phyloP scores from a whole-genome alignment of 306 rosid genomes.

The Vigna trinervia region DNA sequence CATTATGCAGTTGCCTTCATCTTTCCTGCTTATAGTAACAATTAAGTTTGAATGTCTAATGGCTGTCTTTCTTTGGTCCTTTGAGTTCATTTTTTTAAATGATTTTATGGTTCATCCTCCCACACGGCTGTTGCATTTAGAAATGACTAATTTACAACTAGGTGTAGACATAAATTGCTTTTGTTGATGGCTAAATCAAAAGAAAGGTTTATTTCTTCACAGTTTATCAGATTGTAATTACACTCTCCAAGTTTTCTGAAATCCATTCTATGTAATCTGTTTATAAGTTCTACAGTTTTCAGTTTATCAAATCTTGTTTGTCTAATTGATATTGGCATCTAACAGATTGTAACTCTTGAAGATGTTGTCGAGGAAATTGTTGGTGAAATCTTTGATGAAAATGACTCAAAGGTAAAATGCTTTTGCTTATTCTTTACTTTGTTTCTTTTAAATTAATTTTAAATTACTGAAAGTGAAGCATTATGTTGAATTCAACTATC shows the following conservation, averaged over 20 bases:
- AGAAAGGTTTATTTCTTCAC: conserved; percentile 4
- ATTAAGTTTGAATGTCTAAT: conserved; percentile 10
- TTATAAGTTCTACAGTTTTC: conserved; percentile 25
- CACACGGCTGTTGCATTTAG: conserved; percentile 33
- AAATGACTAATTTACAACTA: not conserved
- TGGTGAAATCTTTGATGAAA: conserved; percentile 98
- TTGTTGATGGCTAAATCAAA: conserved; percentile 20
- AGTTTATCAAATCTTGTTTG: conserved; percentile 22
- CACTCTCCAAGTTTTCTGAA: conserved; percentile 24
- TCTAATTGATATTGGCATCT: conserved; percentile 23
- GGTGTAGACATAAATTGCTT: not conserved
- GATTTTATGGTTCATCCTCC: conserved; percentile 22
- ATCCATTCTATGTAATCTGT: conserved; percentile 27
- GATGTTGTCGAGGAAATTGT: conserved; percentile 99
- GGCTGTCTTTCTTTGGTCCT: conserved; percentile 11
- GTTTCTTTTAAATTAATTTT: conserved; percentile 20
- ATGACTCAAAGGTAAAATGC: conserved; percentile 84
- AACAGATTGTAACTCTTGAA: conserved; percentile 89
- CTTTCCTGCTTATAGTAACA: conserved; percentile 4
- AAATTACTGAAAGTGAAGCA: conserved; percentile 8
- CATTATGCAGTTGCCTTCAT: conserved; percentile 8
- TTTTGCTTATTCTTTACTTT: conserved; percentile 20
- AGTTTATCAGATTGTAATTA: conserved; percentile 31
- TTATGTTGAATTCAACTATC: not conserved
- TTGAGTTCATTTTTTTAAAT: conserved; percentile 1